phyloP scores from a whole-genome alignment of 2,329 filamentous ascomycete genomes.

The Shiraia sp. region DNA sequence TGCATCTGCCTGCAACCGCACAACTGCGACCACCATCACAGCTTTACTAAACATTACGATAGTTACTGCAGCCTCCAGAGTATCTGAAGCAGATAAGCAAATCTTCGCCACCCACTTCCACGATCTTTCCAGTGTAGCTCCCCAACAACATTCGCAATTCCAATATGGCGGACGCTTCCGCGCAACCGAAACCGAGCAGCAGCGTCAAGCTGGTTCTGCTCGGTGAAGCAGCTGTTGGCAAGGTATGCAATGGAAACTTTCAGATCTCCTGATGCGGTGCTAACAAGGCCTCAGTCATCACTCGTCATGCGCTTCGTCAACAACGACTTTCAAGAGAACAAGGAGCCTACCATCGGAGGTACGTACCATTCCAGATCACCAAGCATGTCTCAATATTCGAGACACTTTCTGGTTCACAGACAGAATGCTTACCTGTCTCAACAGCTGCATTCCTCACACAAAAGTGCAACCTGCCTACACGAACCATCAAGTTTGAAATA shows the following conservation, averaged over 20 bases:
- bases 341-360: slow-evolving; percentile 99
- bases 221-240: slow-evolving; percentile 96
- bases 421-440: slow-evolving; percentile 4
- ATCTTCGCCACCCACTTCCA: not conserved
- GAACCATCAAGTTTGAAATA: slow-evolving; percentile 73
- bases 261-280: not conserved
- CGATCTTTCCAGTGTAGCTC: slow-evolving; percentile 1
- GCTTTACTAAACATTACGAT: not conserved
- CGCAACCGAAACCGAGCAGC: slow-evolving; percentile 90
- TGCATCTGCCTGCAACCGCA: slow-evolving; percentile 3
- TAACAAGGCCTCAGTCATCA: slow-evolving; percentile 68
- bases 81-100: too few species aligned
- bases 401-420: not conserved
- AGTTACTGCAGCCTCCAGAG: too few species aligned
- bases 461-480: slow-evolving; percentile 93
- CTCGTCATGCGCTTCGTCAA: slow-evolving; percentile 98
- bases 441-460: slow-evolving; percentile 95
- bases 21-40: not conserved
- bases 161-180: slow-evolving; percentile 70
- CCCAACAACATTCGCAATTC: slow-evolving; percentile 4
- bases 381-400: slow-evolving; percentile 2
- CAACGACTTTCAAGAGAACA: slow-evolving; percentile 99
- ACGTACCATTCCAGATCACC: slow-evolving; percentile 40
- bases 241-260: slow-evolving; percentile 63
- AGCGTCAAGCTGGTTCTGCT: slow-evolving; percentile 99